A percentile compares a stretch with the other conserved stretches of the same genome.
These are phyloP conservation scores for Penicillium cinerascens DNA, from an alignment of 495 filamentous ascomycete species.

Conservation along the genomic window DNA sequence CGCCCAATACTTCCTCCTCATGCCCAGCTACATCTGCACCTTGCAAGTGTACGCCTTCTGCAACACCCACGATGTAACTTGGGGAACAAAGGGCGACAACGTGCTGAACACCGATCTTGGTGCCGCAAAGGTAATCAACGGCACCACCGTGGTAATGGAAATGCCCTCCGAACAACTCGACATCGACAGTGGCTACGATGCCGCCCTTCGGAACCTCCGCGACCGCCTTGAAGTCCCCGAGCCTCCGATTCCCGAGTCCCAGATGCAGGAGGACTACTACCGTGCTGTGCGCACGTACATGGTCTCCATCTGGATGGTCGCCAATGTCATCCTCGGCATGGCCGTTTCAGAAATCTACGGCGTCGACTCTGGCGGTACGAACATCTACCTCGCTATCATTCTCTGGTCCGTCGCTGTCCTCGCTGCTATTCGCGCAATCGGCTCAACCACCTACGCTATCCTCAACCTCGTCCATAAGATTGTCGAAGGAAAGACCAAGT, in stretches of 20 bases:
- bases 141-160: slow-evolving; percentile 70
- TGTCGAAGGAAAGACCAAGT: slow-evolving; percentile 78
- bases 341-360: slow-evolving; percentile 84
- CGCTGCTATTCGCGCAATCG: slow-evolving; percentile 79
- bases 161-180: slow-evolving; percentile 98
- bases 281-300: slow-evolving; percentile 97
- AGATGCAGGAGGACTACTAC: slow-evolving; percentile 98
- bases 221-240: slow-evolving; percentile 81
- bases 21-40: slow-evolving; percentile 94
- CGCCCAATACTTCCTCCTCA: slow-evolving; percentile 87
- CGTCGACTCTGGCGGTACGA: slow-evolving; percentile 61
- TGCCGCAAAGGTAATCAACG: slow-evolving; percentile 66
- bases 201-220: slow-evolving; percentile 91
- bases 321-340: slow-evolving; percentile 92
- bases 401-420: slow-evolving; percentile 88
- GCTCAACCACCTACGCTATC: slow-evolving; percentile 74
- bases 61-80: slow-evolving; percentile 98
- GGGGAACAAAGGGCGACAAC: slow-evolving; percentile 99
- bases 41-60: slow-evolving; percentile 98
- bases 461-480: slow-evolving; percentile 79
- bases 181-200: slow-evolving; percentile 97
- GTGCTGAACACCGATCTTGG: slow-evolving; percentile 88
- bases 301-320: slow-evolving; percentile 93
- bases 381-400: slow-evolving; percentile 90
- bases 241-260: slow-evolving; percentile 61